Evolutionary conservation across 1,284 basidiomycete genomes (phyloP), one percentile per base, ranked within the genome.

Genomic region (Exobasidium cylindrosporum): DNA sequence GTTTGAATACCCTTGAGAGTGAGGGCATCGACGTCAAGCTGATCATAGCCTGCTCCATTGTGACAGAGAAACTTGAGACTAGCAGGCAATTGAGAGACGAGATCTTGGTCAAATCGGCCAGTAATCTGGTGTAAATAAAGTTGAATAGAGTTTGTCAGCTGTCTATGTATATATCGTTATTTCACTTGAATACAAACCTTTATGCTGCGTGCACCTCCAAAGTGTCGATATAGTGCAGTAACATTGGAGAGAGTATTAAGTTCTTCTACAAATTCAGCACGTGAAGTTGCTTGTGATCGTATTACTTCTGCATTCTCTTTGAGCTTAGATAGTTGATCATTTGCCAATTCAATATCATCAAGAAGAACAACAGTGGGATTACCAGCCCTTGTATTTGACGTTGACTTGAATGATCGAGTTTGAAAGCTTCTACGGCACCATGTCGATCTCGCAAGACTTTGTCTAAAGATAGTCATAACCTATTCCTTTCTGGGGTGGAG

Each of bases 151-250:
- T n/a, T n/a, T n/a, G n/a, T n/a, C n/a, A n/a, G n/a, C n/a, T n/a
- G n/a, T n/a, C n/a, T n/a, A n/a, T n/a, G n/a, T n/a, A 17, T 40
- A 40, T 17, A 40, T 17, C 35, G 17, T 40, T 40, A 17, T 40
- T 40, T 40, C 17, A 17, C 35, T 10, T 40, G 10, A 40, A 7
- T 24, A 50, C 47, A 14, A 7, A 50, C 53, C 52, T 65, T 68
- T 54, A 76, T 54, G 1, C 70, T 73, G n/a, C 67, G 62, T 1
- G 72, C 67, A 1, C 73, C 73, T 13, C 77, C 81, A 80, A 89
- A 89, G 75, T 89, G 84, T 60, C 91, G 85, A 82, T 92, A 96
- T 64, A 95, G 86, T 3, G 53, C 53, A 21, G 14, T 35, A 4
- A 31, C 21, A 14, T 44, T 4, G 47, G 23, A 14, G 13, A 55